phyloP scores from a whole-genome alignment of 805 yeast species.

The Kazachstania bromeliacearum region DNA sequence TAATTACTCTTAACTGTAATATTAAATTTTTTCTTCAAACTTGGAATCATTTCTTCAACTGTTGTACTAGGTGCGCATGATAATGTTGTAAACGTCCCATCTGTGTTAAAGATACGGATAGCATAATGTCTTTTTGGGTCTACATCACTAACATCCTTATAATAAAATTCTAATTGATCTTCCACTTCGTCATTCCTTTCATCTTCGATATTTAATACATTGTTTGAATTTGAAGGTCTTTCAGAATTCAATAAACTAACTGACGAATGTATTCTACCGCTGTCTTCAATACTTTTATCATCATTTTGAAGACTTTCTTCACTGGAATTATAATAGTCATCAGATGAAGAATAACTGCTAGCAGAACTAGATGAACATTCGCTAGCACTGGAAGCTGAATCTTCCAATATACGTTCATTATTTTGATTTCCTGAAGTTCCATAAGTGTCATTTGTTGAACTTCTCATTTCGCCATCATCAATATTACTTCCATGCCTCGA shows the following conservation, averaged over 20 bases:
- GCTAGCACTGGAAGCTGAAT: constrained; percentile 1
- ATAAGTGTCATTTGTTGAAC: background rate
- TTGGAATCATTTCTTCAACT: constrained; percentile 60
- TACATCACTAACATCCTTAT: constrained; percentile 29
- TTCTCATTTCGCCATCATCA: no score
- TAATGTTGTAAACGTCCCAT: constrained; percentile 71
- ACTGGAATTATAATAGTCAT: background rate
- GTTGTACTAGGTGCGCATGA: constrained; percentile 72
- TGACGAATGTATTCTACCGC: constrained; percentile 5
- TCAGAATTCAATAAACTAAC: constrained; percentile 2
- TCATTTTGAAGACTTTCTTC: background rate
- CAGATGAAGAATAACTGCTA: background rate
- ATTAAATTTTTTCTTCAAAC: constrained; percentile 70
- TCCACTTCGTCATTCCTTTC: constrained; percentile 31
- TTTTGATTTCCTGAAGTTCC: background rate
- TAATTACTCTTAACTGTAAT: constrained; percentile 61
- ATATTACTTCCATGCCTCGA: no score
- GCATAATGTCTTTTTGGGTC: constrained; percentile 28
- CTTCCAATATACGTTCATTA: background rate
- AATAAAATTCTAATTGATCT: constrained; percentile 30
- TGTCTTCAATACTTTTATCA: background rate
- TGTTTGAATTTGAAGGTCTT: background rate
- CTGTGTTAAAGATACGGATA: constrained; percentile 73
- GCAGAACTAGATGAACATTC: background rate
- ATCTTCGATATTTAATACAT: constrained; percentile 11